A percentile compares a stretch with the other conserved stretches of the same genome.
Evolutionary conservation across 148 eudicot genomes (phyloP).

Genomic region (Rhododendron ovatum): DNA sequence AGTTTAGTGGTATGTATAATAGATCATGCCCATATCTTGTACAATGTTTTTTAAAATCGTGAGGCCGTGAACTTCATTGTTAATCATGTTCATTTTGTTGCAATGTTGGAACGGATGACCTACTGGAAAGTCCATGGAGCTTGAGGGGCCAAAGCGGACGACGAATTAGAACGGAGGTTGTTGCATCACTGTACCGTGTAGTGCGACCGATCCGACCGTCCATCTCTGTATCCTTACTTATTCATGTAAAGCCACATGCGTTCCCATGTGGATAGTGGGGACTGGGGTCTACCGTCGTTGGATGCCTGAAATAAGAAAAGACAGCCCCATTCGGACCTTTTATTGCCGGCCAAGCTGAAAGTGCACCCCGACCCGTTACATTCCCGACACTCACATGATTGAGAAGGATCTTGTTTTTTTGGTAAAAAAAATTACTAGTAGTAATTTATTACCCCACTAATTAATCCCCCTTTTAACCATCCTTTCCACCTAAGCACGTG

Average conservation of each 20-base stretch:
- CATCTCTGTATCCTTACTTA: no score
- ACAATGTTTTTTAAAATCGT: no score
- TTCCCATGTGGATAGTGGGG: not conserved
- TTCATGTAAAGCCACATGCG: not conserved
- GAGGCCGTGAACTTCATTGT: no score
- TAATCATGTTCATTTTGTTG: no score
- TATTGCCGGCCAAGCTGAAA: not conserved
- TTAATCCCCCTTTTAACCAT: not conserved
- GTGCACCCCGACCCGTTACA: not conserved
- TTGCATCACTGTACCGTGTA: no score
- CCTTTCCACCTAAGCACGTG: slow-evolving; percentile 5
- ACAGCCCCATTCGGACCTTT: not conserved
- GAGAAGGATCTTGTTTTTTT: not conserved
- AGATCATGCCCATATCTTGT: no score
- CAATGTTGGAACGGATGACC: no score
- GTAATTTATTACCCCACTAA: not conserved
- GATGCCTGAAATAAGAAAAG: not conserved
- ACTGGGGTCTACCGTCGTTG: not conserved
- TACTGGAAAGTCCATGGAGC: no score
- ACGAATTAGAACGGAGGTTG: no score
- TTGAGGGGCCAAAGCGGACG: no score
- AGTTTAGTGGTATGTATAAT: no score
- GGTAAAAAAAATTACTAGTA: not conserved
- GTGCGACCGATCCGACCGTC: no score
- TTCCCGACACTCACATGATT: slow-evolving; percentile 1